A percentile compares a stretch with the other conserved stretches of the same genome.
phyloP scores from a whole-genome alignment of 306 rosid species.

The Hippophae gyantsensis region DNA sequence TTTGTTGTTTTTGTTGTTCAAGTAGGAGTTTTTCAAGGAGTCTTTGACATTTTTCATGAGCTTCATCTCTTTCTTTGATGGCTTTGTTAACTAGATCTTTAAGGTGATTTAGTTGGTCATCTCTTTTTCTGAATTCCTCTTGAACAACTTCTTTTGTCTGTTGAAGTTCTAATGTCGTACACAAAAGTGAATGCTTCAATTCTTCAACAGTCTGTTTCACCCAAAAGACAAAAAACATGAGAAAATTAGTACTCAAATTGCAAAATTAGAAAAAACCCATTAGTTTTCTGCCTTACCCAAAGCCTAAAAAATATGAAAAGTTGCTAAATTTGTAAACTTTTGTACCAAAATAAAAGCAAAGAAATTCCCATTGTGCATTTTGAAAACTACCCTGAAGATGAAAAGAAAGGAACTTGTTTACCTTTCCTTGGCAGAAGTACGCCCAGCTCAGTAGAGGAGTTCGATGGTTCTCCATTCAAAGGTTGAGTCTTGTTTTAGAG shows the following conservation, averaged over 20 bases:
- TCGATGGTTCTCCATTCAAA: constrained; percentile 59
- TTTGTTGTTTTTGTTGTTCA: constrained; percentile 29
- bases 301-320: neutral
- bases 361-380: constrained; percentile 16
- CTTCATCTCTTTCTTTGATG: constrained; percentile 76
- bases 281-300: neutral
- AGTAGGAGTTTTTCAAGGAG: constrained; percentile 52
- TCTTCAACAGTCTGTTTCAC: constrained; percentile 68
- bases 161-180: constrained; percentile 67
- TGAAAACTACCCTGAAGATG: neutral
- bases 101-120: constrained; percentile 54
- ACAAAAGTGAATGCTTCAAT: constrained; percentile 52
- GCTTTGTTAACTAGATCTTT: constrained; percentile 60
- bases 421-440: constrained; percentile 67
- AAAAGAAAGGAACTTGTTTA: constrained; percentile 12
- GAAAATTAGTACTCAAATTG: constrained; percentile 17
- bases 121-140: constrained; percentile 77
- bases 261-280: constrained; percentile 1
- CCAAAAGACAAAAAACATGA: constrained; percentile 1
- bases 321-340: neutral
- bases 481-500: neutral
- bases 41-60: constrained; percentile 52
- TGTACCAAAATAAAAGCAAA: neutral
- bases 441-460: constrained; percentile 50
- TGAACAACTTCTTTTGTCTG: constrained; percentile 59